Percentiles rank a stretch among this genome's conserved stretches.
These are phyloP conservation scores for Fusarium sp. DNA, from an alignment of 2,329 filamentous ascomycete genomes.

Conservation along the genomic window DNA sequence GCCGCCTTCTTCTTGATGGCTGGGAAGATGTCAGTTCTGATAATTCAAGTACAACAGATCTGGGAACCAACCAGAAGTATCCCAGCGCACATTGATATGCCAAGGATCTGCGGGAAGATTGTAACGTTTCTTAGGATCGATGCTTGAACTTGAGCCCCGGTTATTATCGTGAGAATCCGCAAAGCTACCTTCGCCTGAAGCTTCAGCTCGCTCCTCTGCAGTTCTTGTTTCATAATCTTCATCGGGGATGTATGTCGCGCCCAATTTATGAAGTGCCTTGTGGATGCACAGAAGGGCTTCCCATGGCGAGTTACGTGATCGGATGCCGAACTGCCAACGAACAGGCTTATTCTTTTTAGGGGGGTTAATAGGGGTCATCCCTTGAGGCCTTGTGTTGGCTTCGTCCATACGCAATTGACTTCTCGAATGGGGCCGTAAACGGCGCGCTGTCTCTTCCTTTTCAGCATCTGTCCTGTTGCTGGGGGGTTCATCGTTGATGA, in stretches of 20 bases:
- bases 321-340: conserved; percentile 98
- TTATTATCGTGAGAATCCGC: conserved; percentile 49
- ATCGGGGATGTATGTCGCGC: conserved; percentile 83
- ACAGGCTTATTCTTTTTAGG: conserved; percentile 79
- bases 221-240: conserved; percentile 63
- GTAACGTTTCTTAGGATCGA: conserved; percentile 71
- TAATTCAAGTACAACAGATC: too few relatives aligned
- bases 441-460: conserved; percentile 80
- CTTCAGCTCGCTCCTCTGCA: conserved; percentile 50
- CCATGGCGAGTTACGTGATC: conserved; percentile 90
- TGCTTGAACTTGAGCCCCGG: conserved; percentile 49
- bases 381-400: conserved; percentile 64
- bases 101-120: conserved; percentile 91
- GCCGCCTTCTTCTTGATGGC: conserved; percentile 38
- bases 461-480: conserved; percentile 72
- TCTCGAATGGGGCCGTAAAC: conserved; percentile 85
- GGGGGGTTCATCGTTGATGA: conserved; percentile 56
- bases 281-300: conserved; percentile 96
- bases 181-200: conserved; percentile 52
- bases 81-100: conserved; percentile 91
- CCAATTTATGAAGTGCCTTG: conserved; percentile 86
- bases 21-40: conserved; percentile 37
- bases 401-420: conserved; percentile 75
- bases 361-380: conserved; percentile 69
- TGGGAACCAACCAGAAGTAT: conserved; percentile 75